Conservation (phyloP, 2,329 filamentous ascomycete genomes). For the Hirsutella minnesotensis region DNA sequence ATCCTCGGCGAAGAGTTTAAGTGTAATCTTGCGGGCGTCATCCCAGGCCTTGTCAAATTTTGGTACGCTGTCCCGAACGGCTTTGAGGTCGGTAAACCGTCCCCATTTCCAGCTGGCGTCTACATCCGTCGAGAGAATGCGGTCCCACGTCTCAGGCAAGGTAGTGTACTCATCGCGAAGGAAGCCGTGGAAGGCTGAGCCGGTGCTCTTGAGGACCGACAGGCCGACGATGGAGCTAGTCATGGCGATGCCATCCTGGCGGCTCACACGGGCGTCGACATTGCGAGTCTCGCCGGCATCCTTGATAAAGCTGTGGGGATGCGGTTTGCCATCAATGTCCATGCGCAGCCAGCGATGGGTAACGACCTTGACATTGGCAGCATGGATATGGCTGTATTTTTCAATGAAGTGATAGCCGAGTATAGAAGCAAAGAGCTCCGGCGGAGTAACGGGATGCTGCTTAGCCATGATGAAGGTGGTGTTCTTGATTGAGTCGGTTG, state of each 20-base stretch:
- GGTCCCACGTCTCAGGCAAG: constrained; percentile 82
- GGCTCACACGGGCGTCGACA: constrained; percentile 59
- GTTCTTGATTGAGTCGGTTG: constrained; percentile 97
- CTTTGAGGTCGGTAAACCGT: constrained; percentile 51
- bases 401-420: constrained; percentile 82
- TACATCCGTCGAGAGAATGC: constrained; percentile 89
- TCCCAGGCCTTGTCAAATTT: constrained; percentile 73
- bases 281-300: constrained; percentile 82
- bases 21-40: constrained; percentile 69
- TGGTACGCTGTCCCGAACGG: constrained; percentile 50
- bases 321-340: constrained; percentile 72
- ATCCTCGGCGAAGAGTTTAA: constrained; percentile 83
- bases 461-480: constrained; percentile 93
- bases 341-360: constrained; percentile 90
- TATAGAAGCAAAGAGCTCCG: constrained; percentile 80
- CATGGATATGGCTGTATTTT: constrained; percentile 78
- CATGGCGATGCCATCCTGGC: constrained; percentile 60
- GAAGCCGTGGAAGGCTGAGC: constrained; percentile 91
- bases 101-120: constrained; percentile 82
- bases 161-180: constrained; percentile 89
- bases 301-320: constrained; percentile 89
- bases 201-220: constrained; percentile 89
- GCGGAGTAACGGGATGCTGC: constrained; percentile 81
- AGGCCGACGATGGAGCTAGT: constrained; percentile 69
- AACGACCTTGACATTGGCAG: constrained; percentile 68